Conservation (phyloP, 495 filamentous ascomycete genomes). For the Barbatosphaeria neglecta region DNA sequence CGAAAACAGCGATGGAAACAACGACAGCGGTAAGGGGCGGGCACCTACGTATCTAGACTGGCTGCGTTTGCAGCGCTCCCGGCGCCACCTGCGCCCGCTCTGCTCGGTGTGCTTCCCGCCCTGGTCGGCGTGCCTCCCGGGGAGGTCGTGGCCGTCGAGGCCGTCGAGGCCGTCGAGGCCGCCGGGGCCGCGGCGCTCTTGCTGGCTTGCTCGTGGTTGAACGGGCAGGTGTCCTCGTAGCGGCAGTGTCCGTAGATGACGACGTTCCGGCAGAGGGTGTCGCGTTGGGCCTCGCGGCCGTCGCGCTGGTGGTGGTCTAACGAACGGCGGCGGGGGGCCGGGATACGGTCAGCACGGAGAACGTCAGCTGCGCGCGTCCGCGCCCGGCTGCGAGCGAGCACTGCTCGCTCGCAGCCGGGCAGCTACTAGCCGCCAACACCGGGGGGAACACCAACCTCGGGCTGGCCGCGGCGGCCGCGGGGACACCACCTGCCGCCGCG, state of each 20-base stretch:
- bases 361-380: too few relatives aligned
- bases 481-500: constrained; percentile 38
- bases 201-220: constrained; percentile 66
- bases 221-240: constrained; percentile 83
- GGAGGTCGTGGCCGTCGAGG: too few relatives aligned
- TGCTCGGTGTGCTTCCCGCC: too few relatives aligned
- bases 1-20: too few relatives aligned
- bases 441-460: background rate
- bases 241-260: constrained; percentile 90
- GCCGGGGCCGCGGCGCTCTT: constrained; percentile 24
- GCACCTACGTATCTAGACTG: constrained; percentile 48
- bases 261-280: constrained; percentile 85
- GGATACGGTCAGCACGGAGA: background rate
- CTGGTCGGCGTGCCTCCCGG: too few relatives aligned
- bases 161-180: too few relatives aligned
- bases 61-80: too few relatives aligned
- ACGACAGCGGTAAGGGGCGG: background rate
- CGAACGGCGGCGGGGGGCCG: background rate
- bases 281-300: constrained; percentile 40
- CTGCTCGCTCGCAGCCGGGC: too few relatives aligned
- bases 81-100: too few relatives aligned
- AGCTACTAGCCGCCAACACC: background rate
- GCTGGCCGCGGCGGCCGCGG: constrained; percentile 33
- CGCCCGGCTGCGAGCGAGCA: too few relatives aligned
- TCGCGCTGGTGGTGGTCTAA: constrained; percentile 1